Conservation (phyloP, 768 basidiomycete species). For the Lepiota brunneoincarnata region DNA sequence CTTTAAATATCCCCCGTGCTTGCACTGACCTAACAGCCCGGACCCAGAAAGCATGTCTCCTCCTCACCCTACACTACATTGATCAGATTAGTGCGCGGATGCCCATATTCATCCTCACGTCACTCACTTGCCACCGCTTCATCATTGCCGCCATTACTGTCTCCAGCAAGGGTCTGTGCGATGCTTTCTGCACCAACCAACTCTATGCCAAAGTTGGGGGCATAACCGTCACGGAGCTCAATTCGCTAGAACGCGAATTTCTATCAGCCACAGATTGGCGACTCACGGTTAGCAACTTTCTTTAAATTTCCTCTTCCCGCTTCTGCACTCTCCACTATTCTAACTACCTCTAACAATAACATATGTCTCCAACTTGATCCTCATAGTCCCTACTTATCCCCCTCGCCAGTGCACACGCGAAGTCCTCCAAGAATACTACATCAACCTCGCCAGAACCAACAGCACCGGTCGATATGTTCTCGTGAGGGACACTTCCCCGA, state of each 20-base stretch:
- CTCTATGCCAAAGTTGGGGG: slow-evolving; percentile 97
- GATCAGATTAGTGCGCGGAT: slow-evolving; percentile 89
- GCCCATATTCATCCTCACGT: slow-evolving; percentile 89
- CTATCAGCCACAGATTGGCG: slow-evolving; percentile 91
- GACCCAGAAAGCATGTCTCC: slow-evolving; percentile 68
- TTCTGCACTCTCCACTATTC: slow-evolving; percentile 12
- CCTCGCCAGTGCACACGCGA: slow-evolving; percentile 79
- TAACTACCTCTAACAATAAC: neutral
- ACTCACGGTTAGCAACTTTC: slow-evolving; percentile 72
- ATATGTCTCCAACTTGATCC: slow-evolving; percentile 17
- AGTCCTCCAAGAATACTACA: slow-evolving; percentile 89
- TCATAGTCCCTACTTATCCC: slow-evolving; percentile 27
- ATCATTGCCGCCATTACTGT: slow-evolving; percentile 92
- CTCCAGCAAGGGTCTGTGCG: slow-evolving; percentile 92
- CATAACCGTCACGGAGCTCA: slow-evolving; percentile 87
- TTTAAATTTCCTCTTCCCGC: slow-evolving; percentile 18
- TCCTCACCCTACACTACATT: slow-evolving; percentile 86
- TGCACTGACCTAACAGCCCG: neutral
- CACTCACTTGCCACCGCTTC: slow-evolving; percentile 97
- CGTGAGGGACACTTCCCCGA: slow-evolving; percentile 40
- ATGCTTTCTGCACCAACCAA: slow-evolving; percentile 92
- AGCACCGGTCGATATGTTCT: slow-evolving; percentile 58
- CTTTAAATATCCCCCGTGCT: slow-evolving; percentile 12
- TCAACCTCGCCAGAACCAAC: slow-evolving; percentile 88
- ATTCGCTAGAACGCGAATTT: slow-evolving; percentile 93